A percentile compares a stretch with the other conserved stretches of the same genome.
Evolutionary conservation across 2,329 filamentous ascomycete species (phyloP).

Genomic region (Xylaria multiplex): DNA sequence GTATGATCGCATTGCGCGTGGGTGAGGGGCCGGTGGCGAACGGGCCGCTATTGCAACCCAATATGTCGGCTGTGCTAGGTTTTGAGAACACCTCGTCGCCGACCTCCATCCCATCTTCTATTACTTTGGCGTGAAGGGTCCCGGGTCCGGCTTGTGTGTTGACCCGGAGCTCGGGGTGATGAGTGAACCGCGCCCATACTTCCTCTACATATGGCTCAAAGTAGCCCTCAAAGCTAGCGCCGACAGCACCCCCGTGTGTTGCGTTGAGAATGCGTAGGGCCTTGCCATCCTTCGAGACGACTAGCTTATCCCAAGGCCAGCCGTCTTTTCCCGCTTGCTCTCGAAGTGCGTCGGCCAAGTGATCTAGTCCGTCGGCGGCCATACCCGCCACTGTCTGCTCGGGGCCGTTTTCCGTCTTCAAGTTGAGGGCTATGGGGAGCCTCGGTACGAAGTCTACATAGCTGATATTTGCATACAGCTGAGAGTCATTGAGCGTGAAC

Average conservation of each 20-base stretch:
- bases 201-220: constrained; percentile 56
- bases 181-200: constrained; percentile 52
- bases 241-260: constrained; percentile 55
- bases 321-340: constrained; percentile 66
- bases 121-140: constrained; percentile 61
- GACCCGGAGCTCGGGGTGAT: constrained; percentile 59
- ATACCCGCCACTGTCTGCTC: constrained; percentile 68
- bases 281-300: constrained; percentile 49
- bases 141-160: constrained; percentile 73
- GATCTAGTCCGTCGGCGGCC: constrained; percentile 64
- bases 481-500: constrained; percentile 66
- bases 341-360: constrained; percentile 63
- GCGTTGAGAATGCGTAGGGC: constrained; percentile 57
- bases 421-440: constrained; percentile 64
- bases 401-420: constrained; percentile 55
- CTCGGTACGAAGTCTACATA: constrained; percentile 72
- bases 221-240: constrained; percentile 57
- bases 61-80: constrained; percentile 71
- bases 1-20: constrained; percentile 58
- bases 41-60: constrained; percentile 72
- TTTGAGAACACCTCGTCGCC: constrained; percentile 59
- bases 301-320: constrained; percentile 69
- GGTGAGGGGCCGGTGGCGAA: constrained; percentile 59
- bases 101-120: constrained; percentile 53
- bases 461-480: constrained; percentile 72